A percentile compares a stretch with the other conserved stretches of the same genome.
These are phyloP conservation scores for Trichosporon ovoides DNA, from an alignment of 1,284 basidiomycete genomes.

Conservation along the genomic window DNA sequence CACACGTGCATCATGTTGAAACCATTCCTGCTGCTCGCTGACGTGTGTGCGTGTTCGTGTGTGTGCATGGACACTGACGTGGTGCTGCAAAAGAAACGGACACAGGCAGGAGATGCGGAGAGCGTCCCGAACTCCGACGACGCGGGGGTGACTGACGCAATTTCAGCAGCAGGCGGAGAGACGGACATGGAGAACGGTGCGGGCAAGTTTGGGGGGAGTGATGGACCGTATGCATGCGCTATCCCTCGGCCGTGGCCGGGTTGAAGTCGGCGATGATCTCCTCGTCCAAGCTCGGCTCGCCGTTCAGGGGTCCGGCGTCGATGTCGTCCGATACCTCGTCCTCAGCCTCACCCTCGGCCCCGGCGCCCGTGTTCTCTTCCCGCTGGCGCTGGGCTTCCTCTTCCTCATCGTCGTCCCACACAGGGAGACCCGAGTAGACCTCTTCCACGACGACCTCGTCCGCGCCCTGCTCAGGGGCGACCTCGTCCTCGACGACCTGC, in stretches of 20 bases:
- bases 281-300: neutral
- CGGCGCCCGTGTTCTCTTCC: slow-evolving; percentile 3
- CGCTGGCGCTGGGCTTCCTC: slow-evolving; percentile 2
- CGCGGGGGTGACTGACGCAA: neutral
- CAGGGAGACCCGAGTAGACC: slow-evolving; percentile 43
- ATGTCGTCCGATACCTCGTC: neutral
- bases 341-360: neutral
- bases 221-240: neutral
- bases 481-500: neutral
- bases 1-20: no score
- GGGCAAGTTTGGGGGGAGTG: neutral
- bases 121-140: no score
- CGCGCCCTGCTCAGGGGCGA: neutral
- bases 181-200: neutral
- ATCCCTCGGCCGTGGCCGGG: neutral
- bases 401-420: slow-evolving; percentile 35
- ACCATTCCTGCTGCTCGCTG: no score
- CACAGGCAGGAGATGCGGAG: neutral
- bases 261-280: neutral
- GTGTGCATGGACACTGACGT: neutral
- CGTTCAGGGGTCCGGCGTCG: neutral
- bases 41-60: no score
- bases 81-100: neutral
- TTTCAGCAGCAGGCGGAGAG: no score
- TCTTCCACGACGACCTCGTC: slow-evolving; percentile 34